Evolutionary conservation across 768 basidiomycete species (phyloP).

Genomic region (Suillus cothurnatus): DNA sequence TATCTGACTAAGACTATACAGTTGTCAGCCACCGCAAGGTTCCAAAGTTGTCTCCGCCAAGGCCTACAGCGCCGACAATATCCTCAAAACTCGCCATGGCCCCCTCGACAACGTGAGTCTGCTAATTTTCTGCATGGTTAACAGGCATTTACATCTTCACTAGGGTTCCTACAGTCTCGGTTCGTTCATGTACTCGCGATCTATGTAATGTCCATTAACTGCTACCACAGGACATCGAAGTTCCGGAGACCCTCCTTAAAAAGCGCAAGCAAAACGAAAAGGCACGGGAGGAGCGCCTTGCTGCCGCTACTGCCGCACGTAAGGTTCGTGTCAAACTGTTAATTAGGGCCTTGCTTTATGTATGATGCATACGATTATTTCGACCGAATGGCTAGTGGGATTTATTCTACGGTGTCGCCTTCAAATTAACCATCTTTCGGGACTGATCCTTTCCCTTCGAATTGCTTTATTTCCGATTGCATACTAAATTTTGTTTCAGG

Average conservation of each 20-base stretch:
- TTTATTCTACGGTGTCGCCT: conserved; percentile 65
- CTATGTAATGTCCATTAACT: conserved; percentile 18
- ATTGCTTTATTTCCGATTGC: neutral
- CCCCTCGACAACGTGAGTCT: conserved; percentile 54
- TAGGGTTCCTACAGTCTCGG: conserved; percentile 52
- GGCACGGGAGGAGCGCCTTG: conserved; percentile 90
- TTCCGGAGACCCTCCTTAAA: conserved; percentile 99
- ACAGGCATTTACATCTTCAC: conserved; percentile 4
- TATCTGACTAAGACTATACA: conserved; percentile 36
- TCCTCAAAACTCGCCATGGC: conserved; percentile 48
- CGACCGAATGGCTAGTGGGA: conserved; percentile 74
- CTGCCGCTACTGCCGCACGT: conserved; percentile 79
- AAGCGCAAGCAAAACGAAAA: conserved; percentile 98
- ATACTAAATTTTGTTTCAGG: conserved; percentile 46
- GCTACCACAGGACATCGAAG: conserved; percentile 76
- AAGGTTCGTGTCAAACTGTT: conserved; percentile 62
- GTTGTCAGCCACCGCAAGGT: conserved; percentile 40
- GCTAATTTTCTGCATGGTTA: neutral
- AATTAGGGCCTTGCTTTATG: conserved; percentile 21
- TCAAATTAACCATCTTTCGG: conserved; percentile 87
- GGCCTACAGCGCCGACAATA: conserved; percentile 26
- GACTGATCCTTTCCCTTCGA: conserved; percentile 45
- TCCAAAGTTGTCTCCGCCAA: conserved; percentile 20
- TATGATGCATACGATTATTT: conserved; percentile 86
- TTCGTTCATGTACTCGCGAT: conserved; percentile 27